Base-by-base conservation (phyloP, 2,329 filamentous ascomycete species). In the Coniochaeta ligniaria region DNA sequence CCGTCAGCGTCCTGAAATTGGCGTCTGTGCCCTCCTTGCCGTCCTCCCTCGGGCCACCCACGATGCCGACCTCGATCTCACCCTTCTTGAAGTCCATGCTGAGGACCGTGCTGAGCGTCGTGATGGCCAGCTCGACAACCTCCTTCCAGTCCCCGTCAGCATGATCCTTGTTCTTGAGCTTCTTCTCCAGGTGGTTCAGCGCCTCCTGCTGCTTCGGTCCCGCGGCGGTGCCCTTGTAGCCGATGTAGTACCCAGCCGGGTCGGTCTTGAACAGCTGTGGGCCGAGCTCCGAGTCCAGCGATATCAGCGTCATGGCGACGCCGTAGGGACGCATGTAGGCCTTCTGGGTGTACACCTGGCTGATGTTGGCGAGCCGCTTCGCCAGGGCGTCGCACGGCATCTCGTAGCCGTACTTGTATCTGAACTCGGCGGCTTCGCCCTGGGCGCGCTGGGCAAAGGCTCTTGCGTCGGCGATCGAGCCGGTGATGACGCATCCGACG, bases 51-150 rank as follows among this genome's bases (percentile, higher is more conserved):
- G 94, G 93, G 33, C 92, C 94, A 66, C 95, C 95, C 60, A 97
- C 95, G 72, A 99, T 93, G 65, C 95, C 95, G 77, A 99, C 91
- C 80, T 99, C 95, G 74, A 99, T 88, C 82, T 99, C 95, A 69
- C 90, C 90, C 83, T 98, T 98, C 86, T 99, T 99, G 83, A 99
- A 99, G 76, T 99, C 95, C 76, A 98, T 96, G 77, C 94, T 97
- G 66, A 99, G 83, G 63, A 99, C 93, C 38, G 91, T 96, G 84
- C 93, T 96, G 75, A 99, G 80, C 7, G 95, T 94, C 52, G 92
- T 91, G 75, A 99, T 99, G 62, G 91, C 95, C 70, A 98, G 83
- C 82, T 99, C 95, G 57, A 99, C 94, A 57, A 99, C 95, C 63
- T 99, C 95, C 76, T 96, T 91, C 95, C 95, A 99, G 72, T 81